These are phyloP conservation scores for Elongisporangium undulatum DNA, from an alignment of 352 stramenopile species.

Conservation along the genomic window DNA sequence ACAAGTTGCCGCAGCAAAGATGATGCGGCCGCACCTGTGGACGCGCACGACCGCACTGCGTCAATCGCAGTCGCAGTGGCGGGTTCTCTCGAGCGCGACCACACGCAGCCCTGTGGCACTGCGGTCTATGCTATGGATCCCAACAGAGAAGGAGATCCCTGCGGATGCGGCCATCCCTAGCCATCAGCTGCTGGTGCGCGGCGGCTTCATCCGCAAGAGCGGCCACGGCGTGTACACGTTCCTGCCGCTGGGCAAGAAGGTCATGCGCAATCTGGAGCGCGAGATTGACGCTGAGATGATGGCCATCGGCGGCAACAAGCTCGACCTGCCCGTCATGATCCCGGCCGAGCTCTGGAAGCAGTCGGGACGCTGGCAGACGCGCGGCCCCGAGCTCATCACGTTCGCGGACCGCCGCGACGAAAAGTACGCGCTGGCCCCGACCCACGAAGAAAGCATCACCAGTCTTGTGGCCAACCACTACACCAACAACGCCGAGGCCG, in stretches of 20 bases:
- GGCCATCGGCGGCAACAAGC: slow-evolving; percentile 74
- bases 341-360: slow-evolving; percentile 76
- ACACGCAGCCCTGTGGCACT: slow-evolving; percentile 11
- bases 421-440: slow-evolving; percentile 65
- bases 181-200: slow-evolving; percentile 80
- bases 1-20: not conserved
- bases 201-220: slow-evolving; percentile 84
- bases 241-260: slow-evolving; percentile 69
- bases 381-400: slow-evolving; percentile 79
- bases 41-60: not conserved
- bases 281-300: slow-evolving; percentile 84
- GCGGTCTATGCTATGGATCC: slow-evolving; percentile 59
- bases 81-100: not conserved
- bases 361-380: slow-evolving; percentile 79
- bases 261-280: slow-evolving; percentile 72
- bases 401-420: slow-evolving; percentile 73
- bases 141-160: slow-evolving; percentile 72
- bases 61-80: not conserved
- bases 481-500: slow-evolving; percentile 14
- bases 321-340: slow-evolving; percentile 77
- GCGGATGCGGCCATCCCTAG: slow-evolving; percentile 77
- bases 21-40: not conserved
- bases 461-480: slow-evolving; percentile 72
- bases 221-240: slow-evolving; percentile 78
- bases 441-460: slow-evolving; percentile 84